Percentiles rank a stretch among this genome's conserved stretches.
These are phyloP conservation scores for Ophiocordyceps camponoti-leonardi DNA, from an alignment of 2,329 filamentous ascomycete species.

Conservation along the genomic window DNA sequence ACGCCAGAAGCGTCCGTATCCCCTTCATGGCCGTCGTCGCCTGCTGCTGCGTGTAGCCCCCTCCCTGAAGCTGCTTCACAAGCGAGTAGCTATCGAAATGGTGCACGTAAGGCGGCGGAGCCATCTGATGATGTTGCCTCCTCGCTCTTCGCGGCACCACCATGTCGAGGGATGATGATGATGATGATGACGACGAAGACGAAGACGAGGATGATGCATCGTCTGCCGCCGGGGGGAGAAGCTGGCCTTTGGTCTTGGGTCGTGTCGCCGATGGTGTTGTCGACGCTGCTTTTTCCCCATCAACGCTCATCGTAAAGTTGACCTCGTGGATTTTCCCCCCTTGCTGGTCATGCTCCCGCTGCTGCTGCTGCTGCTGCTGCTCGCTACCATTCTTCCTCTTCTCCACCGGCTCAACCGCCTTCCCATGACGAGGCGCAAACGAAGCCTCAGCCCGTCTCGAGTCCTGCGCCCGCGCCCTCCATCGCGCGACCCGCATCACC, in stretches of 20 bases:
- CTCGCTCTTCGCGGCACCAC: no score
- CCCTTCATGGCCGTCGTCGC: constrained; percentile 85
- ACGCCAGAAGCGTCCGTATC: constrained; percentile 56
- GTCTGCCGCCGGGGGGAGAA: background rate
- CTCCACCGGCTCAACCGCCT: constrained; percentile 36
- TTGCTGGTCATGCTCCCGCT: no score
- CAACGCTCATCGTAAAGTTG: no score
- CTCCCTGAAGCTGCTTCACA: constrained; percentile 61
- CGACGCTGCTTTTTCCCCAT: no score
- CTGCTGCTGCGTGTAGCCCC: constrained; percentile 58
- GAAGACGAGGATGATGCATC: no score
- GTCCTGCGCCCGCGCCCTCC: no score
- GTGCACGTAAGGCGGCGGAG: constrained; percentile 69
- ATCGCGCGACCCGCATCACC: background rate
- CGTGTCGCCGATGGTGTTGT: no score
- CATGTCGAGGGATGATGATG: background rate
- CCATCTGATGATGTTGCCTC: constrained; percentile 46
- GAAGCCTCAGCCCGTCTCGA: constrained; percentile 18
- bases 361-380: constrained; percentile 6
- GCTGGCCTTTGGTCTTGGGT: no score
- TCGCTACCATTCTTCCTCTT: constrained; percentile 1
- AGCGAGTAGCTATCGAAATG: constrained; percentile 92
- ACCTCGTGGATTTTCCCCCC: no score
- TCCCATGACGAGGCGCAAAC: constrained; percentile 40
- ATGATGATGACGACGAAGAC: no score